phyloP scores from a whole-genome alignment of 495 filamentous ascomycete genomes.

The Lasiosphaeris hirsuta region DNA sequence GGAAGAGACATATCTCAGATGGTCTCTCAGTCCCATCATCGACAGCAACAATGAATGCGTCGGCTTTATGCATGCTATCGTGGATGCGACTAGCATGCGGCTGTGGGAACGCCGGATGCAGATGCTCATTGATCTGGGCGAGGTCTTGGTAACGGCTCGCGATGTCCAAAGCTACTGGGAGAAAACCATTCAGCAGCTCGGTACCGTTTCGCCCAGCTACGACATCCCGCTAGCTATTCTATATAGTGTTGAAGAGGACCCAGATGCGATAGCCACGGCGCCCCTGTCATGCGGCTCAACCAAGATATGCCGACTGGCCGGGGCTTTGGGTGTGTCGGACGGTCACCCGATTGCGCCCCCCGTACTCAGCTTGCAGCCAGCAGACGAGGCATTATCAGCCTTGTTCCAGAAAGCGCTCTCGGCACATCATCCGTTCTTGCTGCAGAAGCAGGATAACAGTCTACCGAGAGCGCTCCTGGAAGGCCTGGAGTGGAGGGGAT shows the following conservation, averaged over 20 bases:
- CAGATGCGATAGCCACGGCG: constrained; percentile 40
- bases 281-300: constrained; percentile 33
- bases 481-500: constrained; percentile 57
- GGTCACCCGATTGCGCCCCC: constrained; percentile 50
- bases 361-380: constrained; percentile 48
- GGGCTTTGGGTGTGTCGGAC: constrained; percentile 56
- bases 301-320: constrained; percentile 52
- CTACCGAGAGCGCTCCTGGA: constrained; percentile 49
- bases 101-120: constrained; percentile 40
- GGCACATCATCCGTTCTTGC: constrained; percentile 49
- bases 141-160: constrained; percentile 28
- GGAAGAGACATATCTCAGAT: constrained; percentile 63
- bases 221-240: constrained; percentile 59
- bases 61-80: constrained; percentile 34
- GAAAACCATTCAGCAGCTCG: constrained; percentile 28
- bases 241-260: constrained; percentile 49
- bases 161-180: constrained; percentile 37
- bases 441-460: constrained; percentile 53
- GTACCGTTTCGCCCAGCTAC: constrained; percentile 32
- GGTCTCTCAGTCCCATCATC: constrained; percentile 58
- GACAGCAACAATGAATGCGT: constrained; percentile 47
- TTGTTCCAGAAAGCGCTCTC: constrained; percentile 56
- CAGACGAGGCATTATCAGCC: constrained; percentile 49
- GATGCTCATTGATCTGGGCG: constrained; percentile 36
- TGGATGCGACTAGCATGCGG: constrained; percentile 33